A percentile compares a stretch with the other conserved stretches of the same genome.
phyloP scores from a whole-genome alignment of 208 protist genomes.

The Crithidia acanthocephali region DNA sequence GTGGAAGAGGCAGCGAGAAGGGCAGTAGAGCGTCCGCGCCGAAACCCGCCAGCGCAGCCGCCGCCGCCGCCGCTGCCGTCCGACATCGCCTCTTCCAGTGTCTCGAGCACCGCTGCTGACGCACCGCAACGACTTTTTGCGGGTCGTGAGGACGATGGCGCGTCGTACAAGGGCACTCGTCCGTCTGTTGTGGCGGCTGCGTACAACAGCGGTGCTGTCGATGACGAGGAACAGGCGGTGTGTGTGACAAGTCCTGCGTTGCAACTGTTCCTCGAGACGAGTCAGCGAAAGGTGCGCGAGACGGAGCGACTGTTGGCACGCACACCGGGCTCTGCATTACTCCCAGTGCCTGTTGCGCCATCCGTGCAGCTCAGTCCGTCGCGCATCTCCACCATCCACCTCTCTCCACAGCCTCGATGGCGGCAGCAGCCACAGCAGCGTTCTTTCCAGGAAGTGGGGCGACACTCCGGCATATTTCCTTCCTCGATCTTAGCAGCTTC shows the following conservation, averaged over 20 bases:
- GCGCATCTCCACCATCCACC: background rate
- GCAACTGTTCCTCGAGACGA: constrained; percentile 70
- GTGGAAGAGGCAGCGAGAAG: background rate
- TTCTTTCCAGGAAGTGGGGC: background rate
- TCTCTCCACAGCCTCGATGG: constrained; percentile 1
- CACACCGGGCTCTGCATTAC: background rate
- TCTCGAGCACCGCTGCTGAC: background rate
- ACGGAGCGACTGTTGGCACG: constrained; percentile 55
- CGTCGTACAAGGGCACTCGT: too few species aligned
- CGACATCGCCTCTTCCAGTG: background rate
- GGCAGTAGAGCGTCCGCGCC: background rate
- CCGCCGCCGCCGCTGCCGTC: background rate
- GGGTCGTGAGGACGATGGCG: background rate
- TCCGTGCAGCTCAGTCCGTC: background rate
- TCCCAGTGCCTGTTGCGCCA: background rate
- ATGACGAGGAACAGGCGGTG: constrained; percentile 15
- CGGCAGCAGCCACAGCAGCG: background rate
- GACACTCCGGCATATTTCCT: background rate
- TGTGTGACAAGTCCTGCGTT: constrained; percentile 59
- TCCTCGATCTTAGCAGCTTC: background rate
- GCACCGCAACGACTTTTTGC: background rate
- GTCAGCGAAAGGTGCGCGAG: constrained; percentile 70
- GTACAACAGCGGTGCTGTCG: too few species aligned
- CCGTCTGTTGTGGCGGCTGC: background rate
- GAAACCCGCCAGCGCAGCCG: background rate